A percentile compares a stretch with the other conserved stretches of the same genome.
phyloP scores from a whole-genome alignment of 768 basidiomycete species.

The Hemileccinum impolitum region DNA sequence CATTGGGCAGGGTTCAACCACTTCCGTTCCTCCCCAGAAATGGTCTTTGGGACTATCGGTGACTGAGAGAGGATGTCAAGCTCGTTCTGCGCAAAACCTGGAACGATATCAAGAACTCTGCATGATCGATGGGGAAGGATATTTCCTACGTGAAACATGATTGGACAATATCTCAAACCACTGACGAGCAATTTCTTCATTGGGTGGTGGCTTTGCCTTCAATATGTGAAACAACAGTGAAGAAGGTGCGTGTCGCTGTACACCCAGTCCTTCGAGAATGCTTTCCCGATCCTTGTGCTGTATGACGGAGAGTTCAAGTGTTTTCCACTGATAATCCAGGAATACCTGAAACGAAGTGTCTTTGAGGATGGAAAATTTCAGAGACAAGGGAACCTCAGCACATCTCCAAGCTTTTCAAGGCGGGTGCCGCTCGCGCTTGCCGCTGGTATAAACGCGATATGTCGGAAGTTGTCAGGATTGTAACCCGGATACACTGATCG shows the following conservation, averaged over 20 bases:
- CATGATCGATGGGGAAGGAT: not conserved
- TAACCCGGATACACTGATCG: constrained; percentile 13
- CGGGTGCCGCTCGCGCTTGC: not conserved
- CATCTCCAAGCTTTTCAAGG: not conserved
- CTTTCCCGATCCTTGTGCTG: constrained; percentile 46
- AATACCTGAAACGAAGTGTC: constrained; percentile 43
- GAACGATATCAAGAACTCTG: not conserved
- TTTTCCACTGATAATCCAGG: constrained; percentile 34
- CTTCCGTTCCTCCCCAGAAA: constrained; percentile 21
- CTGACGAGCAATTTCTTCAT: constrained; percentile 46
- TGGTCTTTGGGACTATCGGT: constrained; percentile 60
- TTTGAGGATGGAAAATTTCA: constrained; percentile 42
- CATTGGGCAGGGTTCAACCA: constrained; percentile 61
- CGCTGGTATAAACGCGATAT: not conserved
- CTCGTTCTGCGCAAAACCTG: constrained; percentile 55
- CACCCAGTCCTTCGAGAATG: constrained; percentile 54
- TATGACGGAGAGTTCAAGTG: constrained; percentile 67
- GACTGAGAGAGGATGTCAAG: constrained; percentile 50
- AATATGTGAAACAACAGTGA: constrained; percentile 53
- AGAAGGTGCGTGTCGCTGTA: constrained; percentile 64
- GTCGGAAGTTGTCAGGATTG: constrained; percentile 48
- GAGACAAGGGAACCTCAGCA: constrained; percentile 26
- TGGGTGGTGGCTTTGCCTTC: constrained; percentile 48
- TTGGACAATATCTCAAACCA: constrained; percentile 67
- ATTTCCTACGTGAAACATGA: constrained; percentile 50